These are phyloP conservation scores for Pseudogymnoascus sp. DNA, from an alignment of 2,329 filamentous ascomycete genomes.

Conservation along the genomic window DNA sequence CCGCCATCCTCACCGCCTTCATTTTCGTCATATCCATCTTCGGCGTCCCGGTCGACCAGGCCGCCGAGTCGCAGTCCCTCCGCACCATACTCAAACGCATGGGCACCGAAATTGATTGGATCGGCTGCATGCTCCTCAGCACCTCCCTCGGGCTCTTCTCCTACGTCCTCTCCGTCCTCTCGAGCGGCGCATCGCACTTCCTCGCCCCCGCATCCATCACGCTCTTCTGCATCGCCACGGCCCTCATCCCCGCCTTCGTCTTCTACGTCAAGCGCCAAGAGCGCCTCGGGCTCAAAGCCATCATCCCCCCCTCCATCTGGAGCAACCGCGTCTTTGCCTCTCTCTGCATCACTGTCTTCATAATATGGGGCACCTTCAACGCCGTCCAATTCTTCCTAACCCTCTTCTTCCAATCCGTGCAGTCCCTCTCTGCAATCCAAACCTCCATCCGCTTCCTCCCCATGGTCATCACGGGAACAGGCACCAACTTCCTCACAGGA, in stretches of 20 bases:
- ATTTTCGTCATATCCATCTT: constrained; percentile 19
- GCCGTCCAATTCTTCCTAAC: constrained; percentile 24
- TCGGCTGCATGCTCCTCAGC: constrained; percentile 40
- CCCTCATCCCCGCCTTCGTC: constrained; percentile 25
- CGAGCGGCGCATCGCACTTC: constrained; percentile 14
- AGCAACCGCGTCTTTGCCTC: constrained; percentile 26
- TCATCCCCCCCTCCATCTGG: constrained; percentile 33
- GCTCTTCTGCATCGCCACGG: constrained; percentile 24
- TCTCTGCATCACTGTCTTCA: constrained; percentile 29
- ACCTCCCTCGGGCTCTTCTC: constrained; percentile 42
- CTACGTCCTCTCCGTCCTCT: constrained; percentile 32
- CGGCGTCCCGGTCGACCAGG: constrained; percentile 15
- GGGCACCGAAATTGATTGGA: constrained; percentile 44
- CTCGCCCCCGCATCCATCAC: constrained; percentile 21
- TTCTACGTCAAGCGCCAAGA: constrained; percentile 25
- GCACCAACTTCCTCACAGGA: constrained; percentile 39
- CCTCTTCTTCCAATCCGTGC: constrained; percentile 23
- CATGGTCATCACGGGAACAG: constrained; percentile 31
- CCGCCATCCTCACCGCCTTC: constrained; percentile 31
- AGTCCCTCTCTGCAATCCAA: constrained; percentile 16
- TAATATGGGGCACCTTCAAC: constrained; percentile 28
- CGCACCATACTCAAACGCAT: constrained; percentile 11
- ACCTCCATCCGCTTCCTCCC: constrained; percentile 37
- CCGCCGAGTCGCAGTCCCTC: constrained; percentile 11
- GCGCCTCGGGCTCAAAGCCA: constrained; percentile 19